Conservation (phyloP, 208 protist genomes). For the Leishmania gerbilli region DNA sequence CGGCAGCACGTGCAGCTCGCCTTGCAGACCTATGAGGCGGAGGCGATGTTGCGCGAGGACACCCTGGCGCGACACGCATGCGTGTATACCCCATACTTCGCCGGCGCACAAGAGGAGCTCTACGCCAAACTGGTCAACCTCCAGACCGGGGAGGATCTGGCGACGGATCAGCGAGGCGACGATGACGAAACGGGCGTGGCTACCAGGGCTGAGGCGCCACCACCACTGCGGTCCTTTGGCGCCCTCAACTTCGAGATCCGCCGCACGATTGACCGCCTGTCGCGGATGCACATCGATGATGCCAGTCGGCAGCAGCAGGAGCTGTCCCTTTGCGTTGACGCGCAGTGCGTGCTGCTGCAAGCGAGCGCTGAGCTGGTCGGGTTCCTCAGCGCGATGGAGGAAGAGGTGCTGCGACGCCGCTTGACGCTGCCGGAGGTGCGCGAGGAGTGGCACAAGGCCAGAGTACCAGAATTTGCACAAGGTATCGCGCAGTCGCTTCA, state of each 20-base stretch:
- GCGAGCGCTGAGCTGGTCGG: slow-evolving; percentile 39
- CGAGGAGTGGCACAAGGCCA: slow-evolving; percentile 61
- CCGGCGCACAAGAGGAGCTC: slow-evolving; percentile 21
- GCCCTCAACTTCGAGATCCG: slow-evolving; percentile 38
- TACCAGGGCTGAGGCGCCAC: not conserved
- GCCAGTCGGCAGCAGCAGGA: slow-evolving; percentile 33
- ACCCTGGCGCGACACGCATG: slow-evolving; percentile 58
- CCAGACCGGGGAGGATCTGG: slow-evolving; percentile 19
- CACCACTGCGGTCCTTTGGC: slow-evolving; percentile 25
- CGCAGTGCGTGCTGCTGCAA: slow-evolving; percentile 38
- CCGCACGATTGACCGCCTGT: slow-evolving; percentile 33
- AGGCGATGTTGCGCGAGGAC: slow-evolving; percentile 47
- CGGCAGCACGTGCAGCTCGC: slow-evolving; percentile 70
- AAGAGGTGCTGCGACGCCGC: slow-evolving; percentile 34
- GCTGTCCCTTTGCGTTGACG: slow-evolving; percentile 36
- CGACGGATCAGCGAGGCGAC: not conserved
- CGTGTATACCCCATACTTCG: slow-evolving; percentile 49
- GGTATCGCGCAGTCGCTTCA: slow-evolving; percentile 32
- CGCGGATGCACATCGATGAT: slow-evolving; percentile 52
- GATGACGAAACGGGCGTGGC: not conserved
- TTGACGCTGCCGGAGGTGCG: slow-evolving; percentile 54
- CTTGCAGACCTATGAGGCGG: slow-evolving; percentile 39
- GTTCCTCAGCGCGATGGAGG: slow-evolving; percentile 61
- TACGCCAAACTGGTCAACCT: slow-evolving; percentile 31
- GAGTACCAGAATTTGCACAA: slow-evolving; percentile 44